Evolutionary conservation across 805 yeast species (phyloP).

Genomic region (Suhomyces vadensis): DNA sequence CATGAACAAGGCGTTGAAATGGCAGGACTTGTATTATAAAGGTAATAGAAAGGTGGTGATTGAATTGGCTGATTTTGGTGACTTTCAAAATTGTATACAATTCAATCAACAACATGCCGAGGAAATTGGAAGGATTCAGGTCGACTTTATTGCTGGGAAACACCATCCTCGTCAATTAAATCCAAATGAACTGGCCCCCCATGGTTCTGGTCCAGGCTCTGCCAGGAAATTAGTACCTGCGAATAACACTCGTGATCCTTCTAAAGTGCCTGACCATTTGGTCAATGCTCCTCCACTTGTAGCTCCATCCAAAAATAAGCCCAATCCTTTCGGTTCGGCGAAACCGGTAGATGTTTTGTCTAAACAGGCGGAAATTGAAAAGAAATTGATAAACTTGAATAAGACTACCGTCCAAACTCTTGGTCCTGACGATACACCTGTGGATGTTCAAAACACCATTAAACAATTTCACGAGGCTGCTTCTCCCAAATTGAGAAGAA

Average conservation of each 20-base stretch:
- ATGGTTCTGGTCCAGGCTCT: background rate
- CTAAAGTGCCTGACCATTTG: constrained; percentile 2
- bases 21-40: constrained; percentile 58
- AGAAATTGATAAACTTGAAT: constrained; percentile 83
- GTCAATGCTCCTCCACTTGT: constrained; percentile 12
- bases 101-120: constrained; percentile 38
- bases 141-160: constrained; percentile 28
- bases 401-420: constrained; percentile 86
- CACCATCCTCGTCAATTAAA: constrained; percentile 6
- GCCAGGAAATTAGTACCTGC: background rate
- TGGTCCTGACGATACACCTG: constrained; percentile 63
- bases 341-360: constrained; percentile 80
- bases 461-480: constrained; percentile 11
- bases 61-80: constrained; percentile 42
- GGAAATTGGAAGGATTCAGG: constrained; percentile 33
- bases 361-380: constrained; percentile 58
- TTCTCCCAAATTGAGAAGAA: constrained; percentile 11
- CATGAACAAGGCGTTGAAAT: constrained; percentile 58
- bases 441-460: constrained; percentile 45
- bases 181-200: background rate
- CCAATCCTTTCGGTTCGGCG: constrained; percentile 81
- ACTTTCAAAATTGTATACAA: constrained; percentile 40
- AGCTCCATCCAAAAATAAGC: constrained; percentile 36
- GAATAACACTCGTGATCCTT: background rate
- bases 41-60: constrained; percentile 40